phyloP scores from a whole-genome alignment of 441 rosid species.

The Caryocar brasiliense region DNA sequence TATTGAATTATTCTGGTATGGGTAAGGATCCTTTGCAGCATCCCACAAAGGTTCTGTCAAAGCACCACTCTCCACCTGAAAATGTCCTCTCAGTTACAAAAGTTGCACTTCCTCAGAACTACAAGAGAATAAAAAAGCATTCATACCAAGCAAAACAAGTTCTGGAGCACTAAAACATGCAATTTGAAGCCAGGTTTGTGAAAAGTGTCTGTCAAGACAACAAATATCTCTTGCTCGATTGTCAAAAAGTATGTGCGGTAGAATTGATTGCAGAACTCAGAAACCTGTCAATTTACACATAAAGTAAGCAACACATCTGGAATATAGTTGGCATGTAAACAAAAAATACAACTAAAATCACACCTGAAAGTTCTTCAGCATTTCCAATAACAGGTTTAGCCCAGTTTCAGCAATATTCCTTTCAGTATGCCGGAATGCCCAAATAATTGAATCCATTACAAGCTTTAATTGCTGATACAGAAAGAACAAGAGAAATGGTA shows the following conservation, averaged over 20 bases:
- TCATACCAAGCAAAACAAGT: slow-evolving; percentile 76
- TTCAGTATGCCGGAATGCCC: slow-evolving; percentile 99
- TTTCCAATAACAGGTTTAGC: slow-evolving; percentile 78
- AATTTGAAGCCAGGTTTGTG: slow-evolving; percentile 99
- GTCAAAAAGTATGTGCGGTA: slow-evolving; percentile 65
- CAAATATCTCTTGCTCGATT: slow-evolving; percentile 96
- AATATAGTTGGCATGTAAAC: background rate
- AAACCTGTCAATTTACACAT: slow-evolving; percentile 37
- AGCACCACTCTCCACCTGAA: slow-evolving; percentile 77
- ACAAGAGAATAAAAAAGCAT: background rate
- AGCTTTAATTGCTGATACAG: slow-evolving; percentile 79
- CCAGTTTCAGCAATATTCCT: slow-evolving; percentile 98
- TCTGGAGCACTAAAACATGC: slow-evolving; percentile 86
- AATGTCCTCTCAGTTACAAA: background rate
- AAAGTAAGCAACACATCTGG: slow-evolving; percentile 10
- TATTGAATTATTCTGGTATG: slow-evolving; percentile 61
- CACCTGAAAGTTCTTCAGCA: slow-evolving; percentile 96
- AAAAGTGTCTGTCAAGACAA: slow-evolving; percentile 90
- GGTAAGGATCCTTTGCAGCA: slow-evolving; percentile 54
- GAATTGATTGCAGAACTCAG: slow-evolving; percentile 83
- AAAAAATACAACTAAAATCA: slow-evolving; percentile 7
- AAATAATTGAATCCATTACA: slow-evolving; percentile 96
- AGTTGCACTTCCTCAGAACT: background rate
- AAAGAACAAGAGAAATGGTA: background rate
- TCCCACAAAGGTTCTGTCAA: slow-evolving; percentile 96